Evolutionary conservation across 805 yeast species (phyloP).

Genomic region (Suhomyces tanzawaensis): DNA sequence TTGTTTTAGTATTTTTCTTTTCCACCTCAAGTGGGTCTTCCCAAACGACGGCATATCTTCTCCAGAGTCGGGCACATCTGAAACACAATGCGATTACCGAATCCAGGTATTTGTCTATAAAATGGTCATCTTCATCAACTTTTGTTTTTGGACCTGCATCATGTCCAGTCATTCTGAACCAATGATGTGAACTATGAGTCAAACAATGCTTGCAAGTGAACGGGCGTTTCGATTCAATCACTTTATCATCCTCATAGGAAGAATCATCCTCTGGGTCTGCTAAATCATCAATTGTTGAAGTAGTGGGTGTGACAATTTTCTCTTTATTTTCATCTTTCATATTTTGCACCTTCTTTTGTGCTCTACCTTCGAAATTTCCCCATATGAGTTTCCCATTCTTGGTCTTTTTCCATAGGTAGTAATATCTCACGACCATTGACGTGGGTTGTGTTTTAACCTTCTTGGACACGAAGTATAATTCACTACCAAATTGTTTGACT

Average conservation of each 20-base stretch:
- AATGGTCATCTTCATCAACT: slow-evolving; percentile 6
- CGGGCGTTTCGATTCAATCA: slow-evolving; percentile 32
- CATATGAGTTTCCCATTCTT: slow-evolving; percentile 70
- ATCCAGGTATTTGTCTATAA: slow-evolving; percentile 11
- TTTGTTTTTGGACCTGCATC: slow-evolving; percentile 35
- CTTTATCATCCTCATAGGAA: slow-evolving; percentile 57
- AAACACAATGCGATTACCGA: slow-evolving; percentile 65
- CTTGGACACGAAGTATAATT: slow-evolving; percentile 68
- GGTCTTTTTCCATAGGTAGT: slow-evolving; percentile 91
- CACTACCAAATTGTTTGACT: slow-evolving; percentile 70
- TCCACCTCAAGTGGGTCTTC: slow-evolving; percentile 69
- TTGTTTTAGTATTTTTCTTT: slow-evolving; percentile 43
- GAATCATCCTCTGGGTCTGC: slow-evolving; percentile 74
- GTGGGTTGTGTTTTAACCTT: slow-evolving; percentile 71
- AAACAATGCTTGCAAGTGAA: slow-evolving; percentile 74
- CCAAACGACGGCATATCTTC: slow-evolving; percentile 87
- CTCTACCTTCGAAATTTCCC: slow-evolving; percentile 77
- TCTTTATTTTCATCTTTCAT: slow-evolving; percentile 17
- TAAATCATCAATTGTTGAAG: slow-evolving; percentile 38
- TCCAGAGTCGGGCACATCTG: slow-evolving; percentile 89
- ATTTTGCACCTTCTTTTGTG: slow-evolving; percentile 53
- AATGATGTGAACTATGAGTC: slow-evolving; percentile 51
- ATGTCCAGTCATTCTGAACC: slow-evolving; percentile 72
- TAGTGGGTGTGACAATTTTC: slow-evolving; percentile 14
- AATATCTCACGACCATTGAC: slow-evolving; percentile 80